Evolutionary conservation across 2,329 filamentous ascomycete genomes (phyloP), one percentile per base, ranked within the genome.

Genomic region (Alternaria novae-zelandiae): DNA sequence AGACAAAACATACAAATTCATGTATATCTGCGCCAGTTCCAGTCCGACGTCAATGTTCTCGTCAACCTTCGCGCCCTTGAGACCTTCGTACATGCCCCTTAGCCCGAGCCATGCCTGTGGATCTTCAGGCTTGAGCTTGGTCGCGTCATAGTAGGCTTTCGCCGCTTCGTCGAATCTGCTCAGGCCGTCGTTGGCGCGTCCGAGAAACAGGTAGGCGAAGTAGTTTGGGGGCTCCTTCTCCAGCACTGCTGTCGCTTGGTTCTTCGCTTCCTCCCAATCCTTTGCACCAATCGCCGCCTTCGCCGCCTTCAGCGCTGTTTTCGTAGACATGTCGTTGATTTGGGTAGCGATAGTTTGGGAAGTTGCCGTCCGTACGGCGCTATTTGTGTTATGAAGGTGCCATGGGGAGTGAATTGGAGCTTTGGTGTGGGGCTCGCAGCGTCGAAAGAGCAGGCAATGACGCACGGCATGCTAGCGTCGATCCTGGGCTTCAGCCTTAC

Each of bases 61-160:
- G 58, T 88, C 85, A 13, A 98, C 82, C 72, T 90, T 92, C 58
- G 86, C 28, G 83, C 80, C 15, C 88, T 90, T 74, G 94, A 91
- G 71, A 89, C 91, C 81, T 49, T 97, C 93, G 77, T 93, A 97
- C 28, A 98, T 81, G 74, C 90, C 92, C 78, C 96, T 87, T 49
- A 99, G 84, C 1, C 96, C 96, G 77, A 97, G 92, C 93, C 93
- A 98, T 69, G 92, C 92, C 73, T 95, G 91, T n/a, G 88, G 83
- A 70, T 97, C 94, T 17, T 88, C 84, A 1, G 90, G 88, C 68
- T 93, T 94, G 65, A 93, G 83, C 20, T 85, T 84, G 6, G 91
- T 88, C 2, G 95, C 96, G 30, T 87, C 84, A 44, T 86, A 84
- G 79, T 98, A 98, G 2, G 90, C 88, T 32, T 86, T 87, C 71